Evolutionary conservation across 768 basidiomycete species (phyloP), one percentile per base, ranked within the genome.

Genomic region (Strobilomyces dryophilus): DNA sequence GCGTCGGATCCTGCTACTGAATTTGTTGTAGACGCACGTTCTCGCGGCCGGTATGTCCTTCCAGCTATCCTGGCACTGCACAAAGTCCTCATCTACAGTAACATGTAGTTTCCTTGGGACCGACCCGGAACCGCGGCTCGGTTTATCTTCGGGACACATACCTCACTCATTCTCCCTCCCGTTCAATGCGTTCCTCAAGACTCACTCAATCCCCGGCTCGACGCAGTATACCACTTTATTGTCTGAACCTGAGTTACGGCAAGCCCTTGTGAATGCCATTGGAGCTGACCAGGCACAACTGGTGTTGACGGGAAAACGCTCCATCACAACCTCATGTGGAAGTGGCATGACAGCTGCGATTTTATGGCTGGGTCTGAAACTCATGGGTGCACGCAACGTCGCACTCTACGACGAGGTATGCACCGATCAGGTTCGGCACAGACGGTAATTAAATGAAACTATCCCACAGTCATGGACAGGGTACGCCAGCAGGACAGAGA

Each of bases 281-380:
- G 89, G 92, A 31, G 60, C 68, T 36, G 77, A 80, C 49, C 68
- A 77, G 53, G 75, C 79, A 27, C 70, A 80, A n/a, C 66, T 76
- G 39, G 74, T 95, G 10, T 70, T 87, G 42, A 67, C 75, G 11
- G 89, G 89, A 17, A 71, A 82, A 55, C 74, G 79, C 47, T 65
- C 75, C 20, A 81, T 95, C 29, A 79, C 85, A 6, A 82, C 88
- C 12, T 87, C 79, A 53, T 99, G 95, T 73, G 95, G 95, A 47
- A 95, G 92, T 65, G 95, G 95, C 41, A 98, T 99, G 95, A 97
- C 95, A n/a, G 95, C 95, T 11, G 91, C 82, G 4, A 76, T 98
- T 14, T 76, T 98, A 7, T 98, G 97, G 95, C 76, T 98, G 53
- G 94, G 92, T n/a, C 74, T 97, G 56, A 82, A 88, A 66, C 62